phyloP scores from a whole-genome alignment of 192 early-diverging fungal genomes.

The Helicostylum pulchrum region DNA sequence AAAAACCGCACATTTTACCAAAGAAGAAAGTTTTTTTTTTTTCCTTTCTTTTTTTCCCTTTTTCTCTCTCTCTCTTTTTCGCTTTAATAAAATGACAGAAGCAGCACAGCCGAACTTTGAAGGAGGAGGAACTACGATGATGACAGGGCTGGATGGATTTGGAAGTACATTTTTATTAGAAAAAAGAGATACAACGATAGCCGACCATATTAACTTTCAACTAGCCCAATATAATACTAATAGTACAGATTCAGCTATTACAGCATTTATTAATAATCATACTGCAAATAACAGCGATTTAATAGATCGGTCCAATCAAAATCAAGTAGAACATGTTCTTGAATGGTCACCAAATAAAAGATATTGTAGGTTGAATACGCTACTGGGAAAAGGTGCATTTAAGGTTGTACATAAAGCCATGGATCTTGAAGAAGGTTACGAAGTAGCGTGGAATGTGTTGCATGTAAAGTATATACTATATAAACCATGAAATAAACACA shows the following conservation, averaged over 20 bases:
- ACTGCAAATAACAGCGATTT: neutral
- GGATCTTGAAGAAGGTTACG: conserved; percentile 81
- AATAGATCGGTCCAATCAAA: conserved; percentile 6
- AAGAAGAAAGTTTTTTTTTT: neutral
- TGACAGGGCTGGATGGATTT: neutral
- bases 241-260: neutral
- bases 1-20: neutral
- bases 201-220: conserved; percentile 7
- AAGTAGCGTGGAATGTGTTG: conserved; percentile 83
- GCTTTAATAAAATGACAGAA: neutral
- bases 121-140: neutral
- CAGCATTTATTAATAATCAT: too few species aligned
- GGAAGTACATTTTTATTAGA: conserved; percentile 8
- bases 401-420: conserved; percentile 81
- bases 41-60: neutral
- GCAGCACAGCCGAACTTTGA: neutral
- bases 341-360: conserved; percentile 52
- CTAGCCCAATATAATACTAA: conserved; percentile 1
- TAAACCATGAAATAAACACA: too few species aligned
- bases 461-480: conserved; percentile 36
- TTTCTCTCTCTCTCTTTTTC: neutral
- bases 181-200: neutral
- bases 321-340: conserved; percentile 43
- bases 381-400: conserved; percentile 76
- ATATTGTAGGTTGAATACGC: conserved; percentile 57